Evolutionary conservation across 768 basidiomycete species (phyloP).

Genomic region (Auricularia sp.): DNA sequence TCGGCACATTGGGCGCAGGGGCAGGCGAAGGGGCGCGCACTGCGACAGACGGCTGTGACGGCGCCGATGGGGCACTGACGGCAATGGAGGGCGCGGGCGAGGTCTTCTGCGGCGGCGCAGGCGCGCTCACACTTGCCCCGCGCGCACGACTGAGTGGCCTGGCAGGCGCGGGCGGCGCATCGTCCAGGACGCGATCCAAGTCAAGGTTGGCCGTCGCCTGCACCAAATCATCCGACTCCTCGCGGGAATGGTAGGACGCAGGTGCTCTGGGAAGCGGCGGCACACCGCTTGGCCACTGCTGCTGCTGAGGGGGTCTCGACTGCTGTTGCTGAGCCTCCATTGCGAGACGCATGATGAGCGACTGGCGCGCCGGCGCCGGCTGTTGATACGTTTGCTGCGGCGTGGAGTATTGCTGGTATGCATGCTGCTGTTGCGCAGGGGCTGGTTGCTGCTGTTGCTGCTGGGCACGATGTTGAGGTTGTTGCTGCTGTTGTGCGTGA

Average conservation of each 20-base stretch:
- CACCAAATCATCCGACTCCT: not conserved
- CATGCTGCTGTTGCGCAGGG: not conserved
- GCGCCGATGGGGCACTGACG: slow-evolving; percentile 12
- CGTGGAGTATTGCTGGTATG: not conserved
- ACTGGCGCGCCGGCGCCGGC: not conserved
- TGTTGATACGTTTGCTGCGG: not conserved
- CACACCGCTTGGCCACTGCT: not conserved
- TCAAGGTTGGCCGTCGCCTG: not conserved
- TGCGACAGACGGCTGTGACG: slow-evolving; percentile 11
- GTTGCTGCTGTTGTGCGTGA: not conserved
- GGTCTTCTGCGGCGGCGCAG: slow-evolving; percentile 6
- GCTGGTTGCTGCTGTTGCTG: not conserved
- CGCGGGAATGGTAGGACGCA: not conserved
- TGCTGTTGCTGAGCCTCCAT: not conserved
- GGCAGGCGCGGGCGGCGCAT: not conserved
- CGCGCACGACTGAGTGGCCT: not conserved
- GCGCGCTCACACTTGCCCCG: not conserved
- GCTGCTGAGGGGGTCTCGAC: not conserved
- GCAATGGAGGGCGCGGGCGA: slow-evolving; percentile 20
- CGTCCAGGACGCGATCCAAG: slow-evolving; percentile 1
- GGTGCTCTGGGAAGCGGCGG: not conserved
- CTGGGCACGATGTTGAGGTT: not conserved
- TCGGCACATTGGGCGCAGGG: slow-evolving; percentile 22
- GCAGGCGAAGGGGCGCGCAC: not conserved
- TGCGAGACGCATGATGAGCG: not conserved